A percentile compares a stretch with the other conserved stretches of the same genome.
Evolutionary conservation across 257 asterid genomes (phyloP).

Genomic region (Solanum verrucosum): DNA sequence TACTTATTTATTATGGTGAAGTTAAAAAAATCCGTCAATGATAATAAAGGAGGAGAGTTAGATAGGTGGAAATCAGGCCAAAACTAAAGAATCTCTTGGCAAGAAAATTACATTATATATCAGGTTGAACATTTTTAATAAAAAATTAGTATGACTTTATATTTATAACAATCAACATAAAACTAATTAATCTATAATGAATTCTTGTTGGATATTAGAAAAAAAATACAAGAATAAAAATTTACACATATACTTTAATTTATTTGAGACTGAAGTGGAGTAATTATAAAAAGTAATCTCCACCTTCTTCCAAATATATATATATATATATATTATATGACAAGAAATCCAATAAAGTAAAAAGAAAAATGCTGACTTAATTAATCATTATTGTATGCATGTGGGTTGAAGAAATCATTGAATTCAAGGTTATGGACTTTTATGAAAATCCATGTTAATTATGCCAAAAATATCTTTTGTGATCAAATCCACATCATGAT

Average conservation of each 20-base stretch:
- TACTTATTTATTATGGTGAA: neutral
- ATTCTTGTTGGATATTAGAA: neutral
- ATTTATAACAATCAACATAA: neutral
- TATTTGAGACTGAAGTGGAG: neutral
- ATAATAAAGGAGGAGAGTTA: neutral
- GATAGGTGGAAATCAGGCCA: neutral
- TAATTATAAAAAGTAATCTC: neutral
- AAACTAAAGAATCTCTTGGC: fast-evolving
- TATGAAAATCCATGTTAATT: neutral
- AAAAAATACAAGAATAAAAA: neutral
- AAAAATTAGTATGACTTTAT: neutral
- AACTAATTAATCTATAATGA: neutral
- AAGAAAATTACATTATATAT: neutral
- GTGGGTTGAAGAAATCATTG: neutral
- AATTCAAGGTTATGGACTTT: neutral
- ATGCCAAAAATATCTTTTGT: neutral
- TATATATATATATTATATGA: too few relatives aligned
- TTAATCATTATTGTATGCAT: neutral
- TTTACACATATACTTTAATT: neutral
- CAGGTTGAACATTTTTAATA: neutral
- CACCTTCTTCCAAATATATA: neutral
- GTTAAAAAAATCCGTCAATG: neutral
- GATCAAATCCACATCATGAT: neutral
- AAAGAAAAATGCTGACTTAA: neutral
- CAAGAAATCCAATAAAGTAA: neutral